Base-by-base conservation (phyloP, 345 rosid species). In the Euphorbia tirucalli region DNA sequence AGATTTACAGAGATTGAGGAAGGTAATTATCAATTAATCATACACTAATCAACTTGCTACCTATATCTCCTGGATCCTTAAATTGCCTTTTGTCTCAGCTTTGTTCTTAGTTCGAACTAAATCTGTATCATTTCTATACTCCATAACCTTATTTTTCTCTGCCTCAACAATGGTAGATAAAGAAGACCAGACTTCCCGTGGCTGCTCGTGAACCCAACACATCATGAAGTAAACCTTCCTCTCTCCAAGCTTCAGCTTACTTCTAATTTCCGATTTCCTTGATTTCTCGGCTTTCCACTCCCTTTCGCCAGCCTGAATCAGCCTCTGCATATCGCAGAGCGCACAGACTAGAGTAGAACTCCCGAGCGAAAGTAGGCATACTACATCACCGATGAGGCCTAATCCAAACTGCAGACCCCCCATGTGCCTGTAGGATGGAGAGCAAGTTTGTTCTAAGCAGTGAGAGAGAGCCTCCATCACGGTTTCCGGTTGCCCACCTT, bases 181-280 rank as follows among this genome's bases (percentile, higher is more conserved):
- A 30, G 88, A 77, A 49, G 82, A 65, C 96, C 93, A 92, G 58
- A 81, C 84, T 80, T 87, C 91, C 56, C 24, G 60, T 11, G 84
- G 79, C 83, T 92, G 99, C 72, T 87, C 94, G 56, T 86, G 87
- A 66, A 87, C 97, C 99, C 98, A 92, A 77, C 99, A 90, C 88
- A 90, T 89, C 7, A 90, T 76, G 79, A 89, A 95, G 79, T 82
- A 87, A 62, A 88, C 80, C 78, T 95, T 92, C 83, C 89, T 87
- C 72, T 87, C 93, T 0, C 91, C 91, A 43, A 80, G 87, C 86
- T 89, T 90, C 32, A 90, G 83, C 83, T 85, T 89, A 32, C 73
- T 86, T 82, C 78, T 86, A 67, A 81, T 70, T 63, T 87, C 97
- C 11, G 82, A 70, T 75, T 71, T 85, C 52, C 58, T 78, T 4